These are phyloP conservation scores for Coemansia furcata DNA, from an alignment of 192 early-diverging fungal genomes.

Conservation along the genomic window DNA sequence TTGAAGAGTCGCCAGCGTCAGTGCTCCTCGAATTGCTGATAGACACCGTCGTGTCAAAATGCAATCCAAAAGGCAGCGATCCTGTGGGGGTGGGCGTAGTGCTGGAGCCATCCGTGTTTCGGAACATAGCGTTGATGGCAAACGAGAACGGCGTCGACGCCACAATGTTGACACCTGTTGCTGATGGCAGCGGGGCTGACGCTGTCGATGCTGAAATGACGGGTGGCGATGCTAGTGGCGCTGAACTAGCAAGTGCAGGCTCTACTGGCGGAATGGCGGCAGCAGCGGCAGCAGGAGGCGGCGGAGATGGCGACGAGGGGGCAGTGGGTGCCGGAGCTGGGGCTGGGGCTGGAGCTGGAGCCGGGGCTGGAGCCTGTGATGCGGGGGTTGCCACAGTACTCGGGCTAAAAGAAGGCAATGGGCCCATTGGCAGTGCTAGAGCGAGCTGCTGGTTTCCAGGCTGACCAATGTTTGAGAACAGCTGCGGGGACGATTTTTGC, in stretches of 20 bases:
- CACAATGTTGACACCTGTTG: not conserved
- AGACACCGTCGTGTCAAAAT: constrained; percentile 17
- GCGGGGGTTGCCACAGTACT: not conserved
- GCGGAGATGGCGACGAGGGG: not conserved
- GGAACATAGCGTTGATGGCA: constrained; percentile 40
- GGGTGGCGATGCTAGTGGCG: not conserved
- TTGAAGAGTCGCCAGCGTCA: not conserved
- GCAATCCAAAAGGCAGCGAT: constrained; percentile 37
- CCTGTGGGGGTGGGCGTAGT: not conserved
- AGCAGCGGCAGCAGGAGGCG: not conserved
- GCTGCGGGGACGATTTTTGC: constrained; percentile 32
- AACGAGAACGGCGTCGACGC: constrained; percentile 23
- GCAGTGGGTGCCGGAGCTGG: constrained; percentile 6
- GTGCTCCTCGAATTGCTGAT: not conserved
- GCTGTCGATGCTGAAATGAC: not conserved
- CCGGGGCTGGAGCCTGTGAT: not conserved
- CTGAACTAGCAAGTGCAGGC: not conserved
- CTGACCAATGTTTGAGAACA: constrained; percentile 35
- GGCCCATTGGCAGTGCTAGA: constrained; percentile 24
- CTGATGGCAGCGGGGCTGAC: not conserved
- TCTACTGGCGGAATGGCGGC: not conserved
- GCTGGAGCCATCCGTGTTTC: not conserved
- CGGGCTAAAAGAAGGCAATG: not conserved
- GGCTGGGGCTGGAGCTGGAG: constrained; percentile 7
- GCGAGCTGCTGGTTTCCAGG: constrained; percentile 31